These are phyloP conservation scores for Lecanicillium sp. DNA, from an alignment of 2,329 filamentous ascomycete species.

Conservation along the genomic window DNA sequence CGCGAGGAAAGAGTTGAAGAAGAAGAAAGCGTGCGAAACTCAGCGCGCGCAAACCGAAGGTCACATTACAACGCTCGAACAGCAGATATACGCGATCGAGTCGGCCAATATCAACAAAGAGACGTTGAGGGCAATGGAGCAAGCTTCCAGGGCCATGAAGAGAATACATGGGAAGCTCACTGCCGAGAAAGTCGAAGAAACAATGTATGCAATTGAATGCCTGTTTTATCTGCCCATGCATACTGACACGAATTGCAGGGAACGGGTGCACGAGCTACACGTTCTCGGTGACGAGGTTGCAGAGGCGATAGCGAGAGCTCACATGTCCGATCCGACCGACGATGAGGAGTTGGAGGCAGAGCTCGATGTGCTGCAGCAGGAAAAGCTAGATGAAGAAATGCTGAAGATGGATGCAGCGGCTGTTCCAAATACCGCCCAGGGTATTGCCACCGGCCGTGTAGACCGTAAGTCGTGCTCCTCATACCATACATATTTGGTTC, in stretches of 20 bases:
- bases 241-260: constrained; percentile 45
- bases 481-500: too few species aligned
- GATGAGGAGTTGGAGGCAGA: constrained; percentile 74
- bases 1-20: constrained; percentile 73
- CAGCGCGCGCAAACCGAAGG: constrained; percentile 76
- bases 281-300: constrained; percentile 81
- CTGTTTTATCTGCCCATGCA: not conserved
- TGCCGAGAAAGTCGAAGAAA: constrained; percentile 80
- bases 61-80: constrained; percentile 82
- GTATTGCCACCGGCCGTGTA: too few species aligned
- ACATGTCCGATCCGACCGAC: constrained; percentile 61
- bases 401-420: too few species aligned
- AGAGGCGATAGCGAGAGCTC: constrained; percentile 67
- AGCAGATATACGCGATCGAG: constrained; percentile 87
- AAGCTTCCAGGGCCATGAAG: constrained; percentile 76
- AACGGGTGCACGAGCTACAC: constrained; percentile 78
- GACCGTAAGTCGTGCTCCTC: too few species aligned
- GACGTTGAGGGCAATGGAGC: constrained; percentile 84
- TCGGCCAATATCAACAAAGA: constrained; percentile 92
- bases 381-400: too few species aligned
- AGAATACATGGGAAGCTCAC: constrained; percentile 78
- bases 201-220: constrained; percentile 58
- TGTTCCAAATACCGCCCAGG: too few species aligned
- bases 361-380: too few species aligned
- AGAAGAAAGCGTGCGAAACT: constrained; percentile 83